Percentiles rank a stretch among this genome's conserved stretches.
phyloP scores from a whole-genome alignment of 116 monocot species.

The Cymodocea nodosa region DNA sequence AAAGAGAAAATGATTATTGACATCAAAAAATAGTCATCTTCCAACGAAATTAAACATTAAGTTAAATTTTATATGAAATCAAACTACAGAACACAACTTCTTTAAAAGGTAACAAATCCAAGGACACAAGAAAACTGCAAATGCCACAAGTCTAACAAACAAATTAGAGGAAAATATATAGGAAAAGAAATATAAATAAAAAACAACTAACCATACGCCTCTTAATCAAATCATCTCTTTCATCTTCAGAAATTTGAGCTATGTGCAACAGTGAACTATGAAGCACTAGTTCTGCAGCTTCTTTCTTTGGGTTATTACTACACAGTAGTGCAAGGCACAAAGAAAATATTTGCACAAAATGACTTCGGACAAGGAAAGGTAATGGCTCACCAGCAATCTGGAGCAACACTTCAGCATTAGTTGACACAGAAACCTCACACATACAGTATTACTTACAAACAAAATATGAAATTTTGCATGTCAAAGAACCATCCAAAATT shows the following conservation, averaged over 20 bases:
- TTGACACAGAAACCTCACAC: too few species aligned
- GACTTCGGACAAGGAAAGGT: conserved; percentile 38
- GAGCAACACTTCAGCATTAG: neutral
- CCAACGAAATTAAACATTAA: too few species aligned
- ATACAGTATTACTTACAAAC: too few species aligned
- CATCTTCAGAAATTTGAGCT: conserved; percentile 66
- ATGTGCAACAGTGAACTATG: conserved; percentile 33
- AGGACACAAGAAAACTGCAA: neutral
- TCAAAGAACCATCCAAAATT: too few species aligned
- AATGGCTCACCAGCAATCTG: conserved; percentile 56
- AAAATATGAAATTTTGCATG: too few species aligned
- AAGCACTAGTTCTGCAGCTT: conserved; percentile 31
- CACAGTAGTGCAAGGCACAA: conserved; percentile 50
- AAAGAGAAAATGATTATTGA: too few species aligned
- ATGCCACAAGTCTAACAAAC: neutral
- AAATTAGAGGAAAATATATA: neutral
- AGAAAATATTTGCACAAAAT: conserved; percentile 71
- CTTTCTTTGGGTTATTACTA: conserved; percentile 30
- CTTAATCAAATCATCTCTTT: conserved; percentile 82
- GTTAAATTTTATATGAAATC: too few species aligned
- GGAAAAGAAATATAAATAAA: neutral
- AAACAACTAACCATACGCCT: conserved; percentile 41
- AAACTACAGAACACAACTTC: too few species aligned
- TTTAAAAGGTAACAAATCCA: too few species aligned
- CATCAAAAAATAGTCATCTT: too few species aligned